Percentiles rank a stretch among this genome's conserved stretches.
These are phyloP conservation scores for Bromus sterilis DNA, from an alignment of 176 grass and related monocot genomes.

Conservation along the genomic window DNA sequence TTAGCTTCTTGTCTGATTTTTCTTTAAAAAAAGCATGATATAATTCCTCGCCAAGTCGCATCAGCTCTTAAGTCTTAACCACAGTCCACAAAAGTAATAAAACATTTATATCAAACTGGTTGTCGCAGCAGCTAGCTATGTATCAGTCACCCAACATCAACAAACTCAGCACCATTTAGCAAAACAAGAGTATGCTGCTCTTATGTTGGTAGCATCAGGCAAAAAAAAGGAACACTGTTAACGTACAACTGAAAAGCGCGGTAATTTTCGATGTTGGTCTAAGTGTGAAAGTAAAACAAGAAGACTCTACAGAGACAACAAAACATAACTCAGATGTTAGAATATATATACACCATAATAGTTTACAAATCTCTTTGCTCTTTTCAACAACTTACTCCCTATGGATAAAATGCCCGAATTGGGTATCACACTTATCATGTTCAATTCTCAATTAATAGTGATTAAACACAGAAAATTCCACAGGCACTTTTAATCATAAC, in stretches of 20 bases:
- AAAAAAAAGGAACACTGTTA: background rate
- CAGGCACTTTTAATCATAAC: background rate
- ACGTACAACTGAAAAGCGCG: background rate
- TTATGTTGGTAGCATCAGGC: background rate
- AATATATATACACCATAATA: background rate
- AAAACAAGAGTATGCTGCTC: background rate
- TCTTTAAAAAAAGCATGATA: slow-evolving; percentile 8
- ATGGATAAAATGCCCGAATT: background rate
- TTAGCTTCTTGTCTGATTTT: background rate
- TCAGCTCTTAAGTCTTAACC: background rate
- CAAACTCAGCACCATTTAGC: background rate
- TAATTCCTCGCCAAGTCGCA: background rate
- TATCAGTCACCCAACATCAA: background rate
- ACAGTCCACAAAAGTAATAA: background rate
- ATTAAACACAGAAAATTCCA: background rate
- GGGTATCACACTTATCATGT: background rate
- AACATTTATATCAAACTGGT: background rate
- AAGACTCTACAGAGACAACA: background rate
- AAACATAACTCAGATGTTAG: background rate
- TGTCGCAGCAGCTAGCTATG: background rate
- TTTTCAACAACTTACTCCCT: background rate
- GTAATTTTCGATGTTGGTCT: background rate
- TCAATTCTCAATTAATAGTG: background rate
- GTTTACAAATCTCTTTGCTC: background rate
- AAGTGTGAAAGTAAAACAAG: background rate